Percentiles rank a stretch among this genome's conserved stretches.
Evolutionary conservation across 1,284 basidiomycete genomes (phyloP).

Genomic region (Mycosarcoma maydis): DNA sequence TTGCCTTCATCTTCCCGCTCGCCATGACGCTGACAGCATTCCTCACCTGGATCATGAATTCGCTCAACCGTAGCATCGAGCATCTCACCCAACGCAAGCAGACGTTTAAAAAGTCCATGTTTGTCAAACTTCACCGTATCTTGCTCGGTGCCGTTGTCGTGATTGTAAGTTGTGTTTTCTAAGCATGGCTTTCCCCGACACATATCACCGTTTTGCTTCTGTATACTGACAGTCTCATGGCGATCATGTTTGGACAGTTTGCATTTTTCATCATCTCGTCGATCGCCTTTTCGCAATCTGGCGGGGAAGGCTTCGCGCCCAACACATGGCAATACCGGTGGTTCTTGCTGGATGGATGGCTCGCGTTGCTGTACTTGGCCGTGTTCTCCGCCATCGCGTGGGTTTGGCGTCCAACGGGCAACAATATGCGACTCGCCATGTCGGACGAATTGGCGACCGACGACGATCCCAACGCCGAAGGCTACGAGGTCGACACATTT

Average conservation of each 20-base stretch:
- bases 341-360: conserved; percentile 97
- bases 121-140: conserved; percentile 79
- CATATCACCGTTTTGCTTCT: too few relatives aligned
- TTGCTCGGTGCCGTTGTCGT: conserved; percentile 84
- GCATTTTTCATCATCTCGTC: conserved; percentile 92
- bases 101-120: conserved; percentile 66
- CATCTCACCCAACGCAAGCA: conserved; percentile 61
- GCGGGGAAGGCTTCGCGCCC: conserved; percentile 91
- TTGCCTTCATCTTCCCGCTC: conserved; percentile 80
- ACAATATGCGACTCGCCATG: conserved; percentile 78
- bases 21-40: conserved; percentile 93
- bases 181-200: background rate
- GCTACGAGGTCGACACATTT: conserved; percentile 78
- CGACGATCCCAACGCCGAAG: conserved; percentile 84
- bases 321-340: conserved; percentile 93
- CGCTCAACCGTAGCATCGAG: conserved; percentile 60
- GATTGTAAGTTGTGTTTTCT: conserved; percentile 70
- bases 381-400: conserved; percentile 85
- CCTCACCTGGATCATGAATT: conserved; percentile 80
- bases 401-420: conserved; percentile 90
- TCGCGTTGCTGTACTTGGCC: conserved; percentile 73
- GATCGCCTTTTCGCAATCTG: conserved; percentile 86
- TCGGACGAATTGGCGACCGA: conserved; percentile 73
- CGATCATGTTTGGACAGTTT: conserved; percentile 10
- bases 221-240: background rate